phyloP scores from a whole-genome alignment of 2,329 filamentous ascomycete genomes.

The Nannizzia gypsea region DNA sequence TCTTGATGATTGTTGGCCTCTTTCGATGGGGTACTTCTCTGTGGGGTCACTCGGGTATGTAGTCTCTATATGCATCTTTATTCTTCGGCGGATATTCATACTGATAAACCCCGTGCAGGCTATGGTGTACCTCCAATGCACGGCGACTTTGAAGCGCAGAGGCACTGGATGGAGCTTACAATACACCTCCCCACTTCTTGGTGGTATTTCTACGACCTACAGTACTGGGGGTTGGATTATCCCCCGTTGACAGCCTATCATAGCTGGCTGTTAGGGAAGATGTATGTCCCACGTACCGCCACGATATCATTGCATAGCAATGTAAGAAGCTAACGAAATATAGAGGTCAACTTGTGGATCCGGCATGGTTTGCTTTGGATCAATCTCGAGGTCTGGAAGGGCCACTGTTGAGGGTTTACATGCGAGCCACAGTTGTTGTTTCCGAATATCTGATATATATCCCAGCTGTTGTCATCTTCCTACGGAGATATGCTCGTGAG shows the following conservation, averaged over 20 bases:
- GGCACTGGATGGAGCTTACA: slow-evolving; percentile 98
- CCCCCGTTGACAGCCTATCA: slow-evolving; percentile 96
- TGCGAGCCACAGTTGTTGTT: slow-evolving; percentile 81
- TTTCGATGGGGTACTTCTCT: slow-evolving; percentile 87
- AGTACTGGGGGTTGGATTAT: slow-evolving; percentile 98
- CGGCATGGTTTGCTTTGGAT: slow-evolving; percentile 77
- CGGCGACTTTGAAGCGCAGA: slow-evolving; percentile 93
- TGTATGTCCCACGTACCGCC: slow-evolving; percentile 38
- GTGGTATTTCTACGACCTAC: slow-evolving; percentile 95
- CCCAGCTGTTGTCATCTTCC: slow-evolving; percentile 73
- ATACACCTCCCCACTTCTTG: slow-evolving; percentile 77
- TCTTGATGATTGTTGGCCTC: slow-evolving; percentile 79
- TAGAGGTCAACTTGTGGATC: slow-evolving; percentile 62
- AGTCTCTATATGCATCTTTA: background rate
- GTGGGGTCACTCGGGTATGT: slow-evolving; percentile 84
- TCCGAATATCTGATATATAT: slow-evolving; percentile 88
- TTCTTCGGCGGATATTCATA: background rate
- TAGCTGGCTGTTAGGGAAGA: slow-evolving; percentile 83
- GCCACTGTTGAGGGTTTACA: slow-evolving; percentile 74
- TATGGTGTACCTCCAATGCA: slow-evolving; percentile 76
- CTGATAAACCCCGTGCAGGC: slow-evolving; percentile 38
- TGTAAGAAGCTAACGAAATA: background rate
- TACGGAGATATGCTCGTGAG: slow-evolving; percentile 65
- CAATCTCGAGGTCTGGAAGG: slow-evolving; percentile 73
- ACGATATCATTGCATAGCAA: too few species aligned